Conservation (phyloP, 176 grass and related monocot genomes). For the Tillandsia leiboldiana region DNA sequence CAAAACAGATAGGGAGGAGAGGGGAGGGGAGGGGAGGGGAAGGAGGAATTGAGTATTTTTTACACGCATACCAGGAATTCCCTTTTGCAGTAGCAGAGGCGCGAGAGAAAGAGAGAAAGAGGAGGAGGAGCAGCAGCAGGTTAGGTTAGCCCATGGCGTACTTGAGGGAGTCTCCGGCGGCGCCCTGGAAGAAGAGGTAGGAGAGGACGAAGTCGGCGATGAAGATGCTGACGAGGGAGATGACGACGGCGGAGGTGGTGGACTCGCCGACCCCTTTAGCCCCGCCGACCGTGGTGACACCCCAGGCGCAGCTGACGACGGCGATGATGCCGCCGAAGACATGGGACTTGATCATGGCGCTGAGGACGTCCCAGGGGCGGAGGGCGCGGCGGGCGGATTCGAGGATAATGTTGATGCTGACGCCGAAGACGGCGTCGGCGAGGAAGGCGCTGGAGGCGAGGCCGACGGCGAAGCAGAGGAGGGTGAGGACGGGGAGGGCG, state of each 20-base stretch:
- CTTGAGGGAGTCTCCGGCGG: constrained; percentile 89
- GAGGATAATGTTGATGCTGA: constrained; percentile 92
- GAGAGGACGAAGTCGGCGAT: constrained; percentile 72
- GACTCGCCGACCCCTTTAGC: constrained; percentile 94
- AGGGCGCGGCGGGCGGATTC: constrained; percentile 84
- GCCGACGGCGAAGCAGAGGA: constrained; percentile 76
- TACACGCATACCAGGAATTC: too few relatives aligned
- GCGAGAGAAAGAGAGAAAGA: background rate
- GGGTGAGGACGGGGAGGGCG: constrained; percentile 65
- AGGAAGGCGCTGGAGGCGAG: constrained; percentile 79
- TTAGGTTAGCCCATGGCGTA: constrained; percentile 58
- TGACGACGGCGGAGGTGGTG: constrained; percentile 82
- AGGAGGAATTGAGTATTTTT: too few relatives aligned
- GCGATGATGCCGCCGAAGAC: constrained; percentile 87
- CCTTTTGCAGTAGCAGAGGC: background rate
- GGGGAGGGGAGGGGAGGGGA: too few relatives aligned
- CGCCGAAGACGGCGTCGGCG: constrained; percentile 75
- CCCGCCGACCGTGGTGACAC: constrained; percentile 77
- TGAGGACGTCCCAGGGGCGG: constrained; percentile 87
- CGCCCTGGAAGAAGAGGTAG: constrained; percentile 85
- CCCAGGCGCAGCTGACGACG: constrained; percentile 92
- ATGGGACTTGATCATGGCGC: constrained; percentile 83
- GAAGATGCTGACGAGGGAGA: constrained; percentile 85
- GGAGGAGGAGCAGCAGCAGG: background rate
- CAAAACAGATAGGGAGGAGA: too few relatives aligned